Percentiles rank a stretch among this genome's conserved stretches.
Evolutionary conservation across 768 basidiomycete genomes (phyloP).

Genomic region (Suillus sp.): DNA sequence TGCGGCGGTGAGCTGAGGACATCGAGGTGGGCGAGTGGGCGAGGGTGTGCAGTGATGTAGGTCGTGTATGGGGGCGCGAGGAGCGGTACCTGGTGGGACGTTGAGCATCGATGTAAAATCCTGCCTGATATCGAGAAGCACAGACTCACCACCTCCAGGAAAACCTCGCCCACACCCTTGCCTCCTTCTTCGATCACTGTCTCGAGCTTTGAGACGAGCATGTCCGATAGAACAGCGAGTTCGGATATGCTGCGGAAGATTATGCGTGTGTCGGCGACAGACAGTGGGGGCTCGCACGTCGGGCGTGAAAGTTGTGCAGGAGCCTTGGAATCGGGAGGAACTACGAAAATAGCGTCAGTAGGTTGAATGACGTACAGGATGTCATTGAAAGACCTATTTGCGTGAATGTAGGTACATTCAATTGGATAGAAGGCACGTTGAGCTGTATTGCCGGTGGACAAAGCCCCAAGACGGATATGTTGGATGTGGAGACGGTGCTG

Average conservation of each 20-base stretch:
- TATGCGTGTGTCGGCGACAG: slow-evolving; percentile 63
- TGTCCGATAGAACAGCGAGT: slow-evolving; percentile 70
- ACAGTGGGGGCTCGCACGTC: slow-evolving; percentile 55
- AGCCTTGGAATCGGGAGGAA: slow-evolving; percentile 26
- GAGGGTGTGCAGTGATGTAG: slow-evolving; percentile 81
- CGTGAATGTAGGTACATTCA: slow-evolving; percentile 29
- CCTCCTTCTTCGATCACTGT: slow-evolving; percentile 69
- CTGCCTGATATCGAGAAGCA: slow-evolving; percentile 6
- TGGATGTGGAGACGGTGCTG: slow-evolving; percentile 51
- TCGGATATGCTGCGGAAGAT: slow-evolving; percentile 81
- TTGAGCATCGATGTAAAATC: no score
- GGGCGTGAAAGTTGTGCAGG: background rate
- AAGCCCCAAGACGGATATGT: slow-evolving; percentile 35
- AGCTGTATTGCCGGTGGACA: background rate
- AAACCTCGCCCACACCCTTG: slow-evolving; percentile 70
- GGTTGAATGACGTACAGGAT: no score
- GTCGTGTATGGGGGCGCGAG: slow-evolving; percentile 73
- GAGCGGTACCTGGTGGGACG: slow-evolving; percentile 55
- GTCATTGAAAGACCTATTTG: slow-evolving; percentile 10
- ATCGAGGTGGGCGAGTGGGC: slow-evolving; percentile 69
- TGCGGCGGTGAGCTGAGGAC: slow-evolving; percentile 44
- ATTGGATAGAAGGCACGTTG: slow-evolving; percentile 2
- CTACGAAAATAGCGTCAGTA: slow-evolving; percentile 22
- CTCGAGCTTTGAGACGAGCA: slow-evolving; percentile 65
- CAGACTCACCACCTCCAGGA: slow-evolving; percentile 63